Percentiles rank a stretch among this genome's conserved stretches.
phyloP scores from a whole-genome alignment of 2,329 filamentous ascomycete genomes.

The Calonectria hongkongensis region DNA sequence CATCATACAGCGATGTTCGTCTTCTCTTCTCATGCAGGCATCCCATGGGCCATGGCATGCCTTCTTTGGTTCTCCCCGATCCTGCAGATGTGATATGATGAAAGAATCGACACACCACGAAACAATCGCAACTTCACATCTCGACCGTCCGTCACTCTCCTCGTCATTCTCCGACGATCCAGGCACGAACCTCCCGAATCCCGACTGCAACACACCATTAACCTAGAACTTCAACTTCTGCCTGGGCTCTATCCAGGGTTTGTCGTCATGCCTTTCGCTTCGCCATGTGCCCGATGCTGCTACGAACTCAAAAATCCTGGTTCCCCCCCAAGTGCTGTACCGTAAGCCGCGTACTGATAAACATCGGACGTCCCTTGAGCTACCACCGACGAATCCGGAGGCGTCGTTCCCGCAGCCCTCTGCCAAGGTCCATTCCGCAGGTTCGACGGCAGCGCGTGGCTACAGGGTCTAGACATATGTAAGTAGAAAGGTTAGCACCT shows the following conservation, averaged over 20 bases:
- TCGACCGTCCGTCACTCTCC: neutral
- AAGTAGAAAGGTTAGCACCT: conserved; percentile 15
- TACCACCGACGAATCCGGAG: conserved; percentile 26
- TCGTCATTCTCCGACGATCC: conserved; percentile 16
- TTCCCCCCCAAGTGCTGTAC: neutral
- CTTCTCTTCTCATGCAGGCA: conserved; percentile 1
- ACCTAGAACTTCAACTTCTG: neutral
- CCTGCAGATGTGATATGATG: conserved; percentile 7
- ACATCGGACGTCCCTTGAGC: conserved; percentile 27
- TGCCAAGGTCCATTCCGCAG: conserved; percentile 27
- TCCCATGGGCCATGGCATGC: conserved; percentile 27
- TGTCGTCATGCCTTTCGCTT: neutral
- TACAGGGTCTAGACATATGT: conserved; percentile 21
- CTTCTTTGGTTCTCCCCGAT: conserved; percentile 20
- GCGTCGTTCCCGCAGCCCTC: conserved; percentile 17
- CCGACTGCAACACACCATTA: conserved; percentile 24
- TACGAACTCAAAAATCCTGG: conserved; percentile 13
- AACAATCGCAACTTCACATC: conserved; percentile 2
- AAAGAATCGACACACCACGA: conserved; percentile 25
- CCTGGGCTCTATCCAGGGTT: neutral
- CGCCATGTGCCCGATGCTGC: conserved; percentile 21
- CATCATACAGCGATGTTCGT: conserved; percentile 17
- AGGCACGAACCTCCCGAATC: conserved; percentile 26
- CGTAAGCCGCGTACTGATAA: conserved; percentile 26
- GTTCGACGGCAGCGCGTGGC: conserved; percentile 14